Base-by-base conservation (phyloP, 1,284 basidiomycete genomes). In the Trichosporon sp. region DNA sequence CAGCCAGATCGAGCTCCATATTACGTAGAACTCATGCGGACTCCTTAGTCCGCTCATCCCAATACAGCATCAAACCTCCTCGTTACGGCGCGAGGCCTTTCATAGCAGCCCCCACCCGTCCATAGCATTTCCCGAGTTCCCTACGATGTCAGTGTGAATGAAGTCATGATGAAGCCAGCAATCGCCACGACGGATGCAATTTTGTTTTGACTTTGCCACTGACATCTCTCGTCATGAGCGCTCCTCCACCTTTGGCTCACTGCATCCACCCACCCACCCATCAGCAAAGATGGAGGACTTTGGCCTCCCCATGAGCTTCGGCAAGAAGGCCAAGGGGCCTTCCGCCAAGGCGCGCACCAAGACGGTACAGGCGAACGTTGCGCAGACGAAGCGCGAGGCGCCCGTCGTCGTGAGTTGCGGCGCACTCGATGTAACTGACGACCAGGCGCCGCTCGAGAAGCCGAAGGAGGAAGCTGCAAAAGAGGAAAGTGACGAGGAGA, bases 241-340 rank as follows among this genome's bases (percentile, higher is more conserved):
- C 40, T 11, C 67, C 69, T 26, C 67, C 63, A 54, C 35, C 59
- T 31, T 4, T 38, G n/a, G 19, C n/a, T 40, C n/a, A 35, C 21
- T 8, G 19, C 43, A 21, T 48, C 21, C 38, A 54, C 21, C 46
- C 38, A 63, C 31, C 7, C 26, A 14, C 40, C 46, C 68, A 63
- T 38, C 46, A 37, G 10, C 48, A 43, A 78, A 26, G 32, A 84
- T 84, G 83, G 83, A 84, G 35, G 78, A 75, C n/a, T 79, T 78
- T 37, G 81, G 78, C 31, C 77, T 84, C 1, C 83, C 83, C 1
- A 83, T 84, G 81, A 81, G 80, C 76, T 85, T 85, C 71, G 84
- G 84, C 74, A 85, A 85, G 74, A 84, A 83, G 75, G 75, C 81
- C 65, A 84, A 83, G 70, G 72, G 71, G 19, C 71, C 67, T 8